Evolutionary conservation across 2,329 filamentous ascomycete genomes (phyloP), one percentile per base, ranked within the genome.

Genomic region (Epichloe typhina): DNA sequence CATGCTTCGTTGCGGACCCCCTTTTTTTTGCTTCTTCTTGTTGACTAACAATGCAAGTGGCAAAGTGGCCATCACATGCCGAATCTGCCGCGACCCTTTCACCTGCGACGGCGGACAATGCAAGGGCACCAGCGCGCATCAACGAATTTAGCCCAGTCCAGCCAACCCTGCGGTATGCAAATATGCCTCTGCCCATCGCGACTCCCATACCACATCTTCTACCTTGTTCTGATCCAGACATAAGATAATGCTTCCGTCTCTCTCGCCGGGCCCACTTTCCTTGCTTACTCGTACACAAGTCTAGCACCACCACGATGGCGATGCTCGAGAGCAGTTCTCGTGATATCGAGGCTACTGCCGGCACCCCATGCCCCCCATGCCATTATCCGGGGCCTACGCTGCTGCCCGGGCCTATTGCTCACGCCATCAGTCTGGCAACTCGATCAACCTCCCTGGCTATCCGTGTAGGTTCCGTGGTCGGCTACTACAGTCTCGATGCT

Each of bases 361-460:
- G 50, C 33, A 53, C 55, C 42, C 19, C 44, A 21, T 19, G 19
- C 19, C 19, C 19, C 19, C 19, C 19, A 19, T 50, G 40, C 31
- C 58, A 59, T 5, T 58, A 59, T 17, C 61, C 59, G 3, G 59
- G 60, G 12, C 64, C 62, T 47, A 82, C 78, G 11, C 70, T 84
- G 17, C 71, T 84, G 0, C 81, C 81, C 1, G 58, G 65, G 2
- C 70, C 78, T 0, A 62, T 84, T 45, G 81, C 81, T 36, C 76
- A 73, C 48, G 73, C 73, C 31, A 72, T 84, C 50, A 82, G 79
- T 56, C 66, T 83, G 43, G 76, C 79, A 11, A 79, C 80, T 3
- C 72, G 77, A 50, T 81, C 79, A 3, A 77, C 79, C 15, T 74
- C 76, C 68, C 68, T 83, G 23, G 75, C 74, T 35, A 70, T 81